These are phyloP conservation scores for Achaetomiella virescens DNA, from an alignment of 495 filamentous ascomycete species.

Conservation along the genomic window DNA sequence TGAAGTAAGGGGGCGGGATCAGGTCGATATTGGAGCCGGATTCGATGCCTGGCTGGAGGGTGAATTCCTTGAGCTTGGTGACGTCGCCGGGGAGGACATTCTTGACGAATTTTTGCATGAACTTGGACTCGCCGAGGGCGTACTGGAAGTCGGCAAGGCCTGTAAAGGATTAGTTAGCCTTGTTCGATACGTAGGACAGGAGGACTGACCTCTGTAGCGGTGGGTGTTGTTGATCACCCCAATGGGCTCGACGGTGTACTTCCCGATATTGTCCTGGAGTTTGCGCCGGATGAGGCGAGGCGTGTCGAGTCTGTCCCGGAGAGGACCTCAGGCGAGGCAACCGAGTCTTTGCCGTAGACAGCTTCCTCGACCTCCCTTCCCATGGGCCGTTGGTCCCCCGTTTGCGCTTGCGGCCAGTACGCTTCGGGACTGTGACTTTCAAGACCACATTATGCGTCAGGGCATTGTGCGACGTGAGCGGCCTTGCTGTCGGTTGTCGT, in stretches of 20 bases:
- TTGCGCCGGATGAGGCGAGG: conserved; percentile 52
- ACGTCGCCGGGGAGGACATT: conserved; percentile 59
- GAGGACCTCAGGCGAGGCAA: conserved; percentile 16
- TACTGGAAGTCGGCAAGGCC: conserved; percentile 68
- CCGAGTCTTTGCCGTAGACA: conserved; percentile 15
- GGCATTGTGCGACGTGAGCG: conserved; percentile 63
- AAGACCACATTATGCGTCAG: conserved; percentile 74
- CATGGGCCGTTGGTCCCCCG: conserved; percentile 64
- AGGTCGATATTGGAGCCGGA: conserved; percentile 55
- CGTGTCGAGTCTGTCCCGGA: conserved; percentile 38
- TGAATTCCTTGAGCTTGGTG: conserved; percentile 65
- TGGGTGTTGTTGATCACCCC: conserved; percentile 74
- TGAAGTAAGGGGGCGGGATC: conserved; percentile 73
- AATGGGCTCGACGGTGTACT: conserved; percentile 63
- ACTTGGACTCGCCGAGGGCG: conserved; percentile 52
- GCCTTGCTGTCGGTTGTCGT: conserved; percentile 69
- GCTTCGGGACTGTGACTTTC: conserved; percentile 78
- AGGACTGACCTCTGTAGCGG: conserved; percentile 65
- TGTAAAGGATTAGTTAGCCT: conserved; percentile 1
- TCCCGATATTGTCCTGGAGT: conserved; percentile 63
- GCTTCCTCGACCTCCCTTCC: conserved; percentile 20
- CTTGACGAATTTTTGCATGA: conserved; percentile 61
- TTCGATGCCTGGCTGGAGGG: conserved; percentile 60
- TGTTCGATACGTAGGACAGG: neutral
- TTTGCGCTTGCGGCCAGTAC: conserved; percentile 79